These are phyloP conservation scores for Chaetomium tenue DNA, from an alignment of 495 filamentous ascomycete genomes.

Conservation along the genomic window DNA sequence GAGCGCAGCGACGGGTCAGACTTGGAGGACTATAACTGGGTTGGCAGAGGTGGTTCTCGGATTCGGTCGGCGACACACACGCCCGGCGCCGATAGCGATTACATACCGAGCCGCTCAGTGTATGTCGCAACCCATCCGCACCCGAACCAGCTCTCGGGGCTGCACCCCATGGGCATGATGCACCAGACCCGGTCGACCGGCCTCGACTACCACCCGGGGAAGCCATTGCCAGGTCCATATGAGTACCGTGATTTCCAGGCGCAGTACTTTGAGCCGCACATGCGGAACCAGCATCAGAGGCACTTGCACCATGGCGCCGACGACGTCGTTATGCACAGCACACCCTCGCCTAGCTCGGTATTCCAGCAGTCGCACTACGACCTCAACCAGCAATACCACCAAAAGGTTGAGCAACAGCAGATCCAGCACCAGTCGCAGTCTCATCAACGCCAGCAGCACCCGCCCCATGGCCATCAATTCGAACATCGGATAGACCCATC, in stretches of 20 bases:
- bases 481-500: constrained; percentile 37
- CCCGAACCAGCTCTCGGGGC: constrained; percentile 26
- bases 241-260: constrained; percentile 49
- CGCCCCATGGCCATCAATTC: constrained; percentile 20
- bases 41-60: constrained; percentile 24
- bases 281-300: constrained; percentile 43
- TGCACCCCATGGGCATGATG: constrained; percentile 35
- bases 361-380: constrained; percentile 34
- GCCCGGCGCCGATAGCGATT: constrained; percentile 37
- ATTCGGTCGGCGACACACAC: constrained; percentile 36
- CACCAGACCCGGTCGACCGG: constrained; percentile 50
- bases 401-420: constrained; percentile 16
- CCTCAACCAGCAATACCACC: constrained; percentile 26
- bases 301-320: constrained; percentile 37
- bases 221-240: constrained; percentile 56
- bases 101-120: constrained; percentile 33
- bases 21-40: constrained; percentile 42
- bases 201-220: constrained; percentile 63
- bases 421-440: constrained; percentile 7
- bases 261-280: constrained; percentile 63
- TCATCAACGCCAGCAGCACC: constrained; percentile 24
- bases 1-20: constrained; percentile 40
- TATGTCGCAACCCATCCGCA: constrained; percentile 31
- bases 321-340: constrained; percentile 54
- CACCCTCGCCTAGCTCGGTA: constrained; percentile 41